Percentiles rank a stretch among this genome's conserved stretches.
phyloP scores from a whole-genome alignment of 768 basidiomycete genomes.

The Agaricus subrufescens region DNA sequence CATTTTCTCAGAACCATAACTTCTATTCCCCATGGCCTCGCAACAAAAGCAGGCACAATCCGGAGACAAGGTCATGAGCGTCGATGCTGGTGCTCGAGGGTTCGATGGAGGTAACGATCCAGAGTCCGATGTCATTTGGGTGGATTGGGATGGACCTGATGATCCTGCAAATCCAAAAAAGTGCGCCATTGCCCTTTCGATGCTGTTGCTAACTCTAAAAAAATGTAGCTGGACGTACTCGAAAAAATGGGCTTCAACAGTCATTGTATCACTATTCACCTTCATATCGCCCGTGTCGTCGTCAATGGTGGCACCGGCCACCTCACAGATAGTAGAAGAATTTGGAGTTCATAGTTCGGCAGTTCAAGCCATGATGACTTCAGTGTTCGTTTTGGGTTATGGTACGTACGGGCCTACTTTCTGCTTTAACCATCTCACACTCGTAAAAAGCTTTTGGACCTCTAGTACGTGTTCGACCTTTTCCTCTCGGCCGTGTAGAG shows the following conservation, averaged over 20 bases:
- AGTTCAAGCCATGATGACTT: conserved; percentile 52
- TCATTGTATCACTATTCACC: conserved; percentile 63
- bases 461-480: conserved; percentile 25
- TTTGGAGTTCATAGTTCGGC: conserved; percentile 51
- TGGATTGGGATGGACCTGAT: conserved; percentile 61
- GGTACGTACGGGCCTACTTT: conserved; percentile 30
- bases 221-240: conserved; percentile 46
- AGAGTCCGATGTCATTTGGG: conserved; percentile 26
- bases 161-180: conserved; percentile 59
- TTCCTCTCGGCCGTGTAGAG: neutral
- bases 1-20: too few species aligned
- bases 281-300: conserved; percentile 70
- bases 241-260: conserved; percentile 61
- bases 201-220: neutral
- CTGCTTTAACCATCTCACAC: neutral
- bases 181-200: conserved; percentile 22
- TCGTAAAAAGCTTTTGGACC: conserved; percentile 44
- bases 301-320: conserved; percentile 70
- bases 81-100: neutral
- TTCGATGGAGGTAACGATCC: neutral
- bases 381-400: conserved; percentile 49
- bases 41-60: neutral
- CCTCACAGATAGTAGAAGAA: conserved; percentile 39
- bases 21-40: too few species aligned
- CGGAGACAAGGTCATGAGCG: neutral